These are phyloP conservation scores for Populus hybrid DNA, from an alignment of 441 rosid genomes.

Conservation along the genomic window DNA sequence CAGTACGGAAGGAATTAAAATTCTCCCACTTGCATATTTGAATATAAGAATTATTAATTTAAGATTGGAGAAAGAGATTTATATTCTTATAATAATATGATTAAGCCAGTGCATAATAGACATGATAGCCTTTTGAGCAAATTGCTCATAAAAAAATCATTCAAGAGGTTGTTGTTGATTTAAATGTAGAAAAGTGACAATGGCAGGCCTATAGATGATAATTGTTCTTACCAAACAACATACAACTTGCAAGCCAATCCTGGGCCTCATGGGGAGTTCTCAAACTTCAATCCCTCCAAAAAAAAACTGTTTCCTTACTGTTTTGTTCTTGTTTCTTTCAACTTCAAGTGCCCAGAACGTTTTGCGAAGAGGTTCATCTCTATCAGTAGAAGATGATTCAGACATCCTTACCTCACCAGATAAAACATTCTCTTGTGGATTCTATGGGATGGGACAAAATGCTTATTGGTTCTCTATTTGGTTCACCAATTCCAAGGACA, in stretches of 20 bases:
- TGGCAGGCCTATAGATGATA: no score
- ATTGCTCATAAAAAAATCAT: background rate
- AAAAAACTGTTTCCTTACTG: background rate
- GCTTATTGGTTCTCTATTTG: conserved; percentile 45
- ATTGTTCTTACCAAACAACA: background rate
- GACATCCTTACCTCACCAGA: conserved; percentile 30
- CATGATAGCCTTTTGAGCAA: background rate
- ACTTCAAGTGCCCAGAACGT: conserved; percentile 8
- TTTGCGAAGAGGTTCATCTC: conserved; percentile 26
- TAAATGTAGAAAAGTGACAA: no score
- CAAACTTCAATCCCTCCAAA: background rate
- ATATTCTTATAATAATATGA: background rate
- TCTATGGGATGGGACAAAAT: conserved; percentile 34
- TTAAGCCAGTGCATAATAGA: background rate
- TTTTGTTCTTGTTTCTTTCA: conserved; percentile 10
- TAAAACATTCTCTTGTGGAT: conserved; percentile 36
- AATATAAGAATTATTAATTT: no score
- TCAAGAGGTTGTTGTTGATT: background rate
- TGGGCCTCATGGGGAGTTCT: background rate
- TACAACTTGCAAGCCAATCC: background rate
- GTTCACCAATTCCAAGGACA: conserved; percentile 36
- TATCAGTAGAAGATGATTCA: conserved; percentile 30
- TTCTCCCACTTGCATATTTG: background rate
- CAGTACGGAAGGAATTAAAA: background rate
- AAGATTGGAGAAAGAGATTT: no score